These are phyloP conservation scores for Thraustochytrium sp. DNA, from an alignment of 352 stramenopile genomes.

Conservation along the genomic window DNA sequence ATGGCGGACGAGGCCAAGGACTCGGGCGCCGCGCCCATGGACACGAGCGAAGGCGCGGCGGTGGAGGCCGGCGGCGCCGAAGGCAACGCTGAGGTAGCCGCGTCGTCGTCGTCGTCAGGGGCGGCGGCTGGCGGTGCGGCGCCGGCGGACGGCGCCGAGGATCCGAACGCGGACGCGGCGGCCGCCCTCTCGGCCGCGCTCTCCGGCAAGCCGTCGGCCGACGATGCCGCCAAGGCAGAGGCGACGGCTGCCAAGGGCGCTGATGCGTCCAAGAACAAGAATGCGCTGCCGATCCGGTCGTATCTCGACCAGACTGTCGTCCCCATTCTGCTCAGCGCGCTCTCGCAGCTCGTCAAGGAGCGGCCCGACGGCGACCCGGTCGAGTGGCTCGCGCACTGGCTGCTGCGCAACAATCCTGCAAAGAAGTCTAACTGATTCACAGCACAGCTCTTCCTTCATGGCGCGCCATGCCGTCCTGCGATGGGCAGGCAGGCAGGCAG, in stretches of 20 bases:
- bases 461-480: not conserved
- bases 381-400: constrained; percentile 49
- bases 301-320: constrained; percentile 51
- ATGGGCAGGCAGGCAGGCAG: too few relatives aligned
- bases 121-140: not conserved
- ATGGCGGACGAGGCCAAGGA: not conserved
- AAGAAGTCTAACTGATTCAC: not conserved
- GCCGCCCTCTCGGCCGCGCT: constrained; percentile 7
- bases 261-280: constrained; percentile 18
- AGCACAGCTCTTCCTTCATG: not conserved
- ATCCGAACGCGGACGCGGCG: not conserved
- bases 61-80: not conserved
- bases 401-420: constrained; percentile 50
- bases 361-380: constrained; percentile 44
- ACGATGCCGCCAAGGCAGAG: constrained; percentile 26
- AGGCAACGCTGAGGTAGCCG: not conserved
- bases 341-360: constrained; percentile 48
- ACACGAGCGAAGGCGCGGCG: not conserved
- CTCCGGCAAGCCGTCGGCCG: not conserved
- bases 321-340: constrained; percentile 47
- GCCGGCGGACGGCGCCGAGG: not conserved
- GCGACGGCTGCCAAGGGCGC: constrained; percentile 4
- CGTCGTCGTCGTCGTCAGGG: not conserved
- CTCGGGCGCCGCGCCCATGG: not conserved
- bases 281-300: constrained; percentile 45